These are phyloP conservation scores for Sphagnum contortum DNA, from an alignment of 225 moss, liverwort and hornwort genomes.

Conservation along the genomic window DNA sequence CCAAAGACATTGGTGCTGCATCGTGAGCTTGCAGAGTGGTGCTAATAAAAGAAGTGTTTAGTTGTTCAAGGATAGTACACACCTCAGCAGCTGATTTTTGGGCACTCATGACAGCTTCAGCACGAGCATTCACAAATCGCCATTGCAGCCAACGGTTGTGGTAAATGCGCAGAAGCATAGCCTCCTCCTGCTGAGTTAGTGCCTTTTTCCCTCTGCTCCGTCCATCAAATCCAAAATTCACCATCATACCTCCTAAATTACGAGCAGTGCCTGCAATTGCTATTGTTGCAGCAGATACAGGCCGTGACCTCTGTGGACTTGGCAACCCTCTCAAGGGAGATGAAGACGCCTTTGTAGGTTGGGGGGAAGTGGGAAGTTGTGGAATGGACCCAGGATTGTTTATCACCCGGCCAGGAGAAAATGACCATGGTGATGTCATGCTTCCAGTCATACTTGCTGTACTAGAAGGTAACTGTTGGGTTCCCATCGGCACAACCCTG, in stretches of 20 bases:
- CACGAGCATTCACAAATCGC: slow-evolving; percentile 94
- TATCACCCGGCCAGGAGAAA: slow-evolving; percentile 64
- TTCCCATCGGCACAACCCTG: slow-evolving; percentile 30
- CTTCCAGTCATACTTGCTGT: slow-evolving; percentile 8
- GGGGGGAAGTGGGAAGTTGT: slow-evolving; percentile 69
- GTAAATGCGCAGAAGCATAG: slow-evolving; percentile 69
- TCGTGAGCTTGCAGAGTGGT: background rate
- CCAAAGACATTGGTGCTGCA: too few relatives aligned
- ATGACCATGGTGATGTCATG: slow-evolving; percentile 65
- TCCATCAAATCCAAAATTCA: slow-evolving; percentile 68
- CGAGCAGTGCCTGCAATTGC: slow-evolving; percentile 51
- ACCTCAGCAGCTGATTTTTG: slow-evolving; percentile 91
- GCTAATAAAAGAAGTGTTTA: background rate
- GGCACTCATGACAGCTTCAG: slow-evolving; percentile 73
- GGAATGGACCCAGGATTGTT: slow-evolving; percentile 36
- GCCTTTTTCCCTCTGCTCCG: slow-evolving; percentile 77
- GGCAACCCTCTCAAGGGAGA: slow-evolving; percentile 78
- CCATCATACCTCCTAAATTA: slow-evolving; percentile 31
- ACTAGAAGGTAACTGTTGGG: slow-evolving; percentile 35
- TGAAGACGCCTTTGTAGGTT: slow-evolving; percentile 50
- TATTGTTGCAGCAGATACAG: slow-evolving; percentile 34
- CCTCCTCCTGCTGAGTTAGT: slow-evolving; percentile 93
- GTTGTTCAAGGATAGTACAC: background rate
- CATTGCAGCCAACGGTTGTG: slow-evolving; percentile 97
- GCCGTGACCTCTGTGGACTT: slow-evolving; percentile 85